Evolutionary conservation across 2,329 filamentous ascomycete species (phyloP).

Genomic region (Pseudogymnoascus destructans): DNA sequence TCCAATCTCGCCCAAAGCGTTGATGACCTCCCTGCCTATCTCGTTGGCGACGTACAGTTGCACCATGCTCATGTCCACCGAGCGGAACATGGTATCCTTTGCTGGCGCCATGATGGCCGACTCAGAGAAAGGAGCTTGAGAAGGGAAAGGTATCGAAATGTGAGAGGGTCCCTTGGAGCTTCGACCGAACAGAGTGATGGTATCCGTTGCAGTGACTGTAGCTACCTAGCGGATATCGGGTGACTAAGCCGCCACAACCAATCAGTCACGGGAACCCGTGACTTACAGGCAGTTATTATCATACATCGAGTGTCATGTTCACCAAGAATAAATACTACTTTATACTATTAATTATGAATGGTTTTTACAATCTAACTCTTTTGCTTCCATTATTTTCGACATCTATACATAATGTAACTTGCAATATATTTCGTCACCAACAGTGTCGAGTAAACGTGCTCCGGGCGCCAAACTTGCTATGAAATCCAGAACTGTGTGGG

Average conservation of each 20-base stretch:
- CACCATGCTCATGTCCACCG: slow-evolving; percentile 99
- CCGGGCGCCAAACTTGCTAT: background rate
- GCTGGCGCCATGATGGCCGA: slow-evolving; percentile 43
- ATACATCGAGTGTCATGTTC: background rate
- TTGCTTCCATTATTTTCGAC: background rate
- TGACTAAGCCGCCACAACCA: slow-evolving; percentile 10
- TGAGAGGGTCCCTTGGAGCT: background rate
- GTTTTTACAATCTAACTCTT: slow-evolving; percentile 2
- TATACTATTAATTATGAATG: background rate
- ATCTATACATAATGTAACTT: background rate
- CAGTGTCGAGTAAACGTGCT: slow-evolving; percentile 2
- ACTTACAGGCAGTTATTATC: background rate
- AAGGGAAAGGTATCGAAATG: background rate
- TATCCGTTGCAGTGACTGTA: slow-evolving; percentile 6
- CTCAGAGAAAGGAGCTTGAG: slow-evolving; percentile 3
- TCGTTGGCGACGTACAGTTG: slow-evolving; percentile 99
- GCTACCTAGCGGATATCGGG: slow-evolving; percentile 1
- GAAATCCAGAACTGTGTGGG: slow-evolving; percentile 5
- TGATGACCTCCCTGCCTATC: slow-evolving; percentile 95
- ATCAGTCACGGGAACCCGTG: background rate
- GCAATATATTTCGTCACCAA: background rate
- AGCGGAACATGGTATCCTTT: slow-evolving; percentile 96
- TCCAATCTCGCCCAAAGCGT: slow-evolving; percentile 88
- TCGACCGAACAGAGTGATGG: slow-evolving; percentile 5
- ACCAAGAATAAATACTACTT: background rate